These are phyloP conservation scores for Conoideocrella luteorostrata DNA, from an alignment of 2,329 filamentous ascomycete genomes.

Conservation along the genomic window DNA sequence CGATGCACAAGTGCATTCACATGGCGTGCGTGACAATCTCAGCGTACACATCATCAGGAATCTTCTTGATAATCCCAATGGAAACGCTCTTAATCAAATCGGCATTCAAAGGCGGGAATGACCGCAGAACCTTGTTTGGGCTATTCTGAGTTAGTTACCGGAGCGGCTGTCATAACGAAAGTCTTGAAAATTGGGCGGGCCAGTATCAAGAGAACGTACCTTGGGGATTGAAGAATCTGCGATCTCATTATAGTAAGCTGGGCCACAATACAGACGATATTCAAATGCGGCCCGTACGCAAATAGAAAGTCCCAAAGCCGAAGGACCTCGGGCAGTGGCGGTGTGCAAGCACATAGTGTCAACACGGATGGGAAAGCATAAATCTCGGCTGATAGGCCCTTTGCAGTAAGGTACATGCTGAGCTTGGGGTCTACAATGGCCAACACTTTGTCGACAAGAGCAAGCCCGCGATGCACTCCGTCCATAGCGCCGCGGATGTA, in stretches of 20 bases:
- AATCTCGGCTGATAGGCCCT: conserved; percentile 85
- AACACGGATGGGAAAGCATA: conserved; percentile 95
- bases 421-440: conserved; percentile 88
- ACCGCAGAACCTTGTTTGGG: conserved; percentile 85
- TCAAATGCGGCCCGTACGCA: conserved; percentile 89
- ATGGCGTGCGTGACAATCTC: conserved; percentile 85
- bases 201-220: conserved; percentile 43
- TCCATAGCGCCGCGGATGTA: conserved; percentile 97
- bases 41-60: conserved; percentile 83
- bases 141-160: conserved; percentile 43
- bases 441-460: conserved; percentile 85
- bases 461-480: conserved; percentile 86
- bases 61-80: conserved; percentile 79
- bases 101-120: conserved; percentile 77
- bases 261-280: conserved; percentile 93
- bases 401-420: conserved; percentile 73
- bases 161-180: no score
- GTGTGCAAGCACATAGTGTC: conserved; percentile 92
- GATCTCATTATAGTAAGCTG: conserved; percentile 86
- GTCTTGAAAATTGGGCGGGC: background rate
- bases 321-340: conserved; percentile 86
- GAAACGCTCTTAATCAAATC: conserved; percentile 80
- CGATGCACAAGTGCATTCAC: no score
- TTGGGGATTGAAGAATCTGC: conserved; percentile 74
- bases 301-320: conserved; percentile 96